Evolutionary conservation across 305 asterid genomes (phyloP), one percentile per base, ranked within the genome.

Genomic region (Plantago coronopus): DNA sequence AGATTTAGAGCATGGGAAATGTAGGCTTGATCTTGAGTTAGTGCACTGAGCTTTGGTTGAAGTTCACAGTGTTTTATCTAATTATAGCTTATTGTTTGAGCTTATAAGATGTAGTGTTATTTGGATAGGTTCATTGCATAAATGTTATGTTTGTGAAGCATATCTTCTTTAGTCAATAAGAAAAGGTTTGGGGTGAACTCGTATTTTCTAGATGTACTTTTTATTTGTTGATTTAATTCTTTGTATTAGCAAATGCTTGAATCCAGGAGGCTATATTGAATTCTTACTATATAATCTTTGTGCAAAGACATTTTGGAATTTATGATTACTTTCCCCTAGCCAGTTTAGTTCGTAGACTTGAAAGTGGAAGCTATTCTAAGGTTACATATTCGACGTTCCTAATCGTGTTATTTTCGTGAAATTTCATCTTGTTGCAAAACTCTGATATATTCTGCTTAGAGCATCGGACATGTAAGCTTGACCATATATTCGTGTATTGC

Each of bases 241-340:
- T 64, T 48, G 49, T 20, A 37, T 54, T n/a, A 75, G 72, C 51
- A 40, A 48, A 38, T 63, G 53, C 14, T 38, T 45, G 5, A 17
- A 17, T 44, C 29, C 22, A 60, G 18, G 11, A 25, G 19, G 21
- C 47, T 17, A 15, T 40, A 31, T 34, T 63, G 54, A n/a, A 19
- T 14, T 50, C 38, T 22, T 51, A 50, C 18, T 50, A 50, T 50
- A 2, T 21, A 20, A 23, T 51, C 1, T 18, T 15, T 1, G 57
- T 51, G 29, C 7, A 48, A 15, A 22, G 38, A 15, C 27, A 25
- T 15, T 53, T 37, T 9, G 12, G 40, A 4, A 15, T 5, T 14
- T 5, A 51, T 51, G 19, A 51, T 12, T 51, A 50, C 57, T 21
- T 11, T 22, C n/a, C 21, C 34, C 17, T n/a, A 50, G 23, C 55